Base-by-base conservation (phyloP, 139 green algal genomes). In the Coccomyxa sp. region DNA sequence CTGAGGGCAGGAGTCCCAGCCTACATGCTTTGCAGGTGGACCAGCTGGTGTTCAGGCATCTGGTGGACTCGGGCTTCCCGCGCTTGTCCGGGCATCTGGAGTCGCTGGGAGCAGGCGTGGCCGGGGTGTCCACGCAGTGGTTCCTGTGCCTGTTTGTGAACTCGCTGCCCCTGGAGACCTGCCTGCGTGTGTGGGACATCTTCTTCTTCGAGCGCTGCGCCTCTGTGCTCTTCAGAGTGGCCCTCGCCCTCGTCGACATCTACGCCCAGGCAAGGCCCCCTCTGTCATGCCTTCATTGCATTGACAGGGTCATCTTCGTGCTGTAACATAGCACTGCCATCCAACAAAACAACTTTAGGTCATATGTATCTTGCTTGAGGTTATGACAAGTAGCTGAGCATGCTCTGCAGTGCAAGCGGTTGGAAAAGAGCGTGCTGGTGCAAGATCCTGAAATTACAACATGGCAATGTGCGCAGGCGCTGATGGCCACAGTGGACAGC, bases 131-230 rank as follows among this genome's bases (percentile, higher is more conserved):
- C 55, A 74, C 68, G 29, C 83, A 87, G 58, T 97, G 92, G 94
- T 97, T 97, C 84, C 88, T 98, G 31, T 94, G 88, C 82, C 69
- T 90, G 31, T 98, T 97, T 86, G 88, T 98, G 73, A 97, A 97
- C 81, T 87, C 83, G 50, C 85, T 98, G 70, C 95, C 95, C 0
- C 89, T 93, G 79, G 94, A 98, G 82, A 90, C 80, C 34, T 91
- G 86, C 81, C 83, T 97, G 82, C 86, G 93, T 0, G 89, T 96
- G 18, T 97, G 92, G 92, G 92, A 97, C 87, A 81, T 93, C 54
- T 80, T 96, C 34, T 91, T 97, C 70, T 92, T 92, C 50, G 89
- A 97, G 77, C 76, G 78, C 35, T 85, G 79, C 73, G 71, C 89
- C 68, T 84, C 84, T n/a, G 88, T 96, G 36, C 86, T 97, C 36